Evolutionary conservation across 495 filamentous ascomycete species (phyloP), one percentile per base, ranked within the genome.

Genomic region (Talaromyces thailandensis): DNA sequence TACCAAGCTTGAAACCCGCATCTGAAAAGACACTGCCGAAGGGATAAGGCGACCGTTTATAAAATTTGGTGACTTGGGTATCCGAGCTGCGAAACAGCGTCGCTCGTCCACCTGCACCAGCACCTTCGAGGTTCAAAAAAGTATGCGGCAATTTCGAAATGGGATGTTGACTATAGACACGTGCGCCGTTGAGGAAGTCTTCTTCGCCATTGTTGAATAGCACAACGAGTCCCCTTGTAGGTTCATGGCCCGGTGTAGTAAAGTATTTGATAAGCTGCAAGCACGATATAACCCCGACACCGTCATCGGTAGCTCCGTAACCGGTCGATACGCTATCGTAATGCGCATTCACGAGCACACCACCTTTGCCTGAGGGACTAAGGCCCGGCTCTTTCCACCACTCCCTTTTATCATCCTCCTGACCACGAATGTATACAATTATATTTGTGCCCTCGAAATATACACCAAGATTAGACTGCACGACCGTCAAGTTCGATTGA

Each of bases 121-220:
- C 93, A 12, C 94, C 94, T 73, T 98, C 94, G 35, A 98, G 82
- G 66, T 98, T 98, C 29, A 98, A 73, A 70, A 98, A 98, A 0
- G 90, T 89, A 67, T 92, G 87, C 31, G 87, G 80, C 66, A 92
- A 88, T 25, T 80, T 82, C 1, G 87, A 82, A 62, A 96, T 79
- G 7, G 93, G 93, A 68, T 92, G 89, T 57, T 90, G 84, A 28
- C 88, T 84, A 64, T 92, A 95, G n/a, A 86, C 92, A 64, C 88
- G 83, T 43, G 94, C 92, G 4, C 94, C 94, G 69, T 94, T 93
- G 51, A 98, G 79, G 61, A 83, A 94, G 70, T 98, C 92, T 74
- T 98, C 94, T 74, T 98, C 94, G 58, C 91, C 93, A 68, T 98
- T 97, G 76, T 98, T 98, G 64, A 98, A 79, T 48, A 98, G 76